Percentiles rank a stretch among this genome's conserved stretches.
Conservation (phyloP, 2,329 filamentous ascomycete species). For the Fusarium nygamai region DNA sequence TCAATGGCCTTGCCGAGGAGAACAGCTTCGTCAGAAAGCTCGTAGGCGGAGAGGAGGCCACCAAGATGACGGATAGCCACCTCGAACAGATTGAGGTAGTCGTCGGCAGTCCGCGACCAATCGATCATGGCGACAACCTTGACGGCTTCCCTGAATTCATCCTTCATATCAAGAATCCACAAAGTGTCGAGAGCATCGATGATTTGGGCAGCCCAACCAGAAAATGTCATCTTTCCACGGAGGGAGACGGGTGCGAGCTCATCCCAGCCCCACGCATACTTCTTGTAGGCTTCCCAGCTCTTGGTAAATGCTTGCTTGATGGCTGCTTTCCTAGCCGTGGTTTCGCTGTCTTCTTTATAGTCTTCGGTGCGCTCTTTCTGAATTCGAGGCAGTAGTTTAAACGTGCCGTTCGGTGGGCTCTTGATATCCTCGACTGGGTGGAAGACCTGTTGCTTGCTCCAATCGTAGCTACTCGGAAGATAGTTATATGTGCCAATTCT, state of each 20-base stretch:
- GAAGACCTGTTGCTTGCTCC: conserved; percentile 48
- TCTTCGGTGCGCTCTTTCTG: conserved; percentile 51
- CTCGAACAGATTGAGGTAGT: conserved; percentile 68
- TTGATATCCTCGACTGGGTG: conserved; percentile 47
- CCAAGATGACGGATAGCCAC: conserved; percentile 68
- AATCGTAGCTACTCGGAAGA: conserved; percentile 52
- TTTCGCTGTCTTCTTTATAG: conserved; percentile 53
- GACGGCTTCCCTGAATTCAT: conserved; percentile 65
- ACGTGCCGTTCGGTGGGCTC: conserved; percentile 48
- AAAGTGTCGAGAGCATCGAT: conserved; percentile 69
- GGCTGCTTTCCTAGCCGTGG: conserved; percentile 49
- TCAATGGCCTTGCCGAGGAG: conserved; percentile 63
- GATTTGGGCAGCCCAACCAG: conserved; percentile 67
- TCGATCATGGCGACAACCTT: conserved; percentile 61
- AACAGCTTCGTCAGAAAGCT: conserved; percentile 57
- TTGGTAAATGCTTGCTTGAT: conserved; percentile 54
- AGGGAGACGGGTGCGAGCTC: conserved; percentile 63
- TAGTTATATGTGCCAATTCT: conserved; percentile 43
- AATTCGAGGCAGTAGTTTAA: conserved; percentile 54
- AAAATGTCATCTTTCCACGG: conserved; percentile 58
- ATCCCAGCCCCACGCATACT: conserved; percentile 65
- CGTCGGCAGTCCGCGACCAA: conserved; percentile 58
- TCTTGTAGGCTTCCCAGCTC: conserved; percentile 63
- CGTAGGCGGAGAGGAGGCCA: conserved; percentile 62
- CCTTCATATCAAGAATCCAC: conserved; percentile 67